phyloP scores from a whole-genome alignment of 345 rosid species.

The Corchorus capsularis region DNA sequence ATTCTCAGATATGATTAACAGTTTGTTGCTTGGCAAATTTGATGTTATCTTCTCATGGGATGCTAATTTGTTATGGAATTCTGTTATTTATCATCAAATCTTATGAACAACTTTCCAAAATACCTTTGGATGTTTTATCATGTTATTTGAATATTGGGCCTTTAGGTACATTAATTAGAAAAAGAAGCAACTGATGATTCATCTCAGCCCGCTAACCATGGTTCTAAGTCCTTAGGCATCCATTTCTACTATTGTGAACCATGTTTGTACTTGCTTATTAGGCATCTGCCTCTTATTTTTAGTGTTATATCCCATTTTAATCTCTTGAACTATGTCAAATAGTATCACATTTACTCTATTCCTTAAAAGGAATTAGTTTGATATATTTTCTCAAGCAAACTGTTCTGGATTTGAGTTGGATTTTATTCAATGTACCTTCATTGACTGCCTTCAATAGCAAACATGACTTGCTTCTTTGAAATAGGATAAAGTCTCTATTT shows the following conservation, averaged over 20 bases:
- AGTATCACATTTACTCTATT: neutral
- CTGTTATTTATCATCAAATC: neutral
- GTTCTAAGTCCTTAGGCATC: neutral
- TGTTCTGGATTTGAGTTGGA: neutral
- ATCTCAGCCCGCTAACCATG: neutral
- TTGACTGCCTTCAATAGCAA: neutral
- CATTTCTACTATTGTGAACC: neutral
- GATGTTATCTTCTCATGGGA: neutral
- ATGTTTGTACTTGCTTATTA: neutral
- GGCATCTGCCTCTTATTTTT: neutral
- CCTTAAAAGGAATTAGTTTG: neutral
- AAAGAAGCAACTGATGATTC: neutral
- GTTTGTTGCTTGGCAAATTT: no score
- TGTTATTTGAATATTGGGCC: neutral
- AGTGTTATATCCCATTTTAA: neutral
- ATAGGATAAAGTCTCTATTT: neutral
- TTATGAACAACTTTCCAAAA: neutral
- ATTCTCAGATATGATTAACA: neutral
- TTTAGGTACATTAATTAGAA: neutral
- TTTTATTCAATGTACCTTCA: neutral
- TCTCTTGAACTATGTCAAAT: neutral
- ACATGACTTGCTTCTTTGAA: neutral
- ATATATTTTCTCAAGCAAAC: neutral
- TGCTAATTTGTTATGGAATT: neutral
- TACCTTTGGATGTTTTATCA: no score